Base-by-base conservation (phyloP, 192 early-diverging fungal species). In the Entomortierella beljakovae region DNA sequence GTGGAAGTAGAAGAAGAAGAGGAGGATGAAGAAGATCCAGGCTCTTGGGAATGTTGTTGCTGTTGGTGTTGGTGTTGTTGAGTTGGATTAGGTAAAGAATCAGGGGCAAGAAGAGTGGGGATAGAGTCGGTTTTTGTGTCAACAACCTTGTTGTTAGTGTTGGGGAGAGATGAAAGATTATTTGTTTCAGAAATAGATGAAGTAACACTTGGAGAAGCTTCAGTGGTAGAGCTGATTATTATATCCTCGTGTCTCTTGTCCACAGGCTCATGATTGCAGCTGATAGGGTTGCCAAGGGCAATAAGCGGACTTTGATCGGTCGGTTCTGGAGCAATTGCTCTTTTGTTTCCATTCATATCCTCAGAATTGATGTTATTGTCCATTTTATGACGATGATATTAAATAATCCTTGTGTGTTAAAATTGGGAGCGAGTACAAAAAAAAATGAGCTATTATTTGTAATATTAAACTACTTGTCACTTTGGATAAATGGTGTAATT, bases 231-330 rank as follows among this genome's bases (percentile, higher is more conserved):
- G 26, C n/a, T n/a, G n/a, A n/a, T 3, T 4, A 16, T 58, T 6
- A 43, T 43, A 2, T 23, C 43, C 59, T 61, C 59, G 59, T 61
- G 59, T 61, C 26, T 25, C 1, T 49, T n/a, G 26, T 61, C 43
- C 26, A 26, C 25, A 49, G 59, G 59, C 61, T 63, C 61, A 51
- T 63, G 61, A 20, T 63, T 63, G 61, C 61, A 63, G 49, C 48
- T 63, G 61, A 63, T 35, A 63, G 3, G 22, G 48, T 31, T 25
- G 37, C 42, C 57, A 23, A 23, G 34, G n/a, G 32, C 55, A 35
- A 4, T 25, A 37, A 16, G 43, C 43, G 43, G 43, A 46, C 43
- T 46, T 46, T 29, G 32, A 29, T n/a, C n/a, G n/a, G 18, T 9
- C 13, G 20, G 2, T 29, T 26, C 32, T 57, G 54, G 16, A 33